A percentile compares a stretch with the other conserved stretches of the same genome.
These are phyloP conservation scores for Fraxinus quadrangulata DNA, from an alignment of 257 asterid genomes.

Conservation along the genomic window DNA sequence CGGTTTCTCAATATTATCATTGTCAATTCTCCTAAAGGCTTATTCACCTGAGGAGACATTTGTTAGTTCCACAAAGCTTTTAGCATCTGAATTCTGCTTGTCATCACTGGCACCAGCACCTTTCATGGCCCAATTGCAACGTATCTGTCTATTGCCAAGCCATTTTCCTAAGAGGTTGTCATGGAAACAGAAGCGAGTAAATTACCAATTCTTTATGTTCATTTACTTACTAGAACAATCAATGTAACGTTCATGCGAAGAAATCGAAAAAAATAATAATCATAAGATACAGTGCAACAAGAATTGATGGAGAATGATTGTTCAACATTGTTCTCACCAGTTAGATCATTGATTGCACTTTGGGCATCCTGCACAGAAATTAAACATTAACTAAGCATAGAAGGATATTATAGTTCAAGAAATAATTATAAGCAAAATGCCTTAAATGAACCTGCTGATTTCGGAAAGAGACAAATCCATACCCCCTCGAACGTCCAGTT, in stretches of 20 bases:
- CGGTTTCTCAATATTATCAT: background rate
- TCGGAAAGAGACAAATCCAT: slow-evolving; percentile 52
- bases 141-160: slow-evolving; percentile 64
- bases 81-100: slow-evolving; percentile 74
- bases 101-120: slow-evolving; percentile 85
- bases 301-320: background rate
- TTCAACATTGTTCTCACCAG: slow-evolving; percentile 32
- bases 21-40: slow-evolving; percentile 2
- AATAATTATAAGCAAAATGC: background rate
- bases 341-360: slow-evolving; percentile 52
- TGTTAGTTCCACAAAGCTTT: slow-evolving; percentile 85
- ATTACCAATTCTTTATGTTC: background rate
- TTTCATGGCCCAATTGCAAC: slow-evolving; percentile 67
- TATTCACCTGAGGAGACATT: slow-evolving; percentile 73
- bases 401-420: slow-evolving; percentile 3
- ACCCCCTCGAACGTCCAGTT: slow-evolving; percentile 78
- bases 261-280: background rate
- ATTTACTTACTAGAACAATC: background rate
- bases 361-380: slow-evolving; percentile 49
- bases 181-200: background rate
- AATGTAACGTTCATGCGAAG: background rate
- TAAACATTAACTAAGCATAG: background rate
- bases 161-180: slow-evolving; percentile 45
- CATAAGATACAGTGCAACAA: background rate
- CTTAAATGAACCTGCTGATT: slow-evolving; percentile 41